Conservation (phyloP, 2,329 filamentous ascomycete species). For the Pseudogymnoascus sp. region DNA sequence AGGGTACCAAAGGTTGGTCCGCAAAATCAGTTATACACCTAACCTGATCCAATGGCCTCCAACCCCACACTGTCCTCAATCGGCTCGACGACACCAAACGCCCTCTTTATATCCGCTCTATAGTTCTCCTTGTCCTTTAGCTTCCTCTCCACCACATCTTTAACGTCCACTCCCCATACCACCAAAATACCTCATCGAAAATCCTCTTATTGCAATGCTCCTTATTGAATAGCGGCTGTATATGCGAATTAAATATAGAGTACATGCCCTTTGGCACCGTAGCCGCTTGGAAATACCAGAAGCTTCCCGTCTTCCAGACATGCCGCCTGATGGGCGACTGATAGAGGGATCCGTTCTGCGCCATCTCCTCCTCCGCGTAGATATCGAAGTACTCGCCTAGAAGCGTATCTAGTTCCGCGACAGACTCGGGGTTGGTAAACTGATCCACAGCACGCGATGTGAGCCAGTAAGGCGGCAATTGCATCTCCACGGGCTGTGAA, state of each 20-base stretch:
- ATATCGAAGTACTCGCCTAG: constrained; percentile 13
- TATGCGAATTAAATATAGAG: constrained; percentile 17
- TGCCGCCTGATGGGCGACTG: constrained; percentile 14
- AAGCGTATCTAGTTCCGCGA: constrained; percentile 6
- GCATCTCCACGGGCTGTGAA: constrained; percentile 23
- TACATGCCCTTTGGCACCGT: constrained; percentile 19
- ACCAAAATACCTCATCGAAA: constrained; percentile 12
- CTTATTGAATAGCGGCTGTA: constrained; percentile 19
- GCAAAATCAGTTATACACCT: constrained; percentile 15
- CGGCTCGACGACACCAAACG: neutral
- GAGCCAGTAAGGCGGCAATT: constrained; percentile 27
- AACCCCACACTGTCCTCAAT: constrained; percentile 6
- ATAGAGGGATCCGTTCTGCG: constrained; percentile 11
- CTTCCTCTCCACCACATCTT: constrained; percentile 10
- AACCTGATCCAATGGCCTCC: constrained; percentile 13
- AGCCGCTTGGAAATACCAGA: constrained; percentile 21
- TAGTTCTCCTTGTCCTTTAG: constrained; percentile 13
- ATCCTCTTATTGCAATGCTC: constrained; percentile 14
- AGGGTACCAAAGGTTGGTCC: constrained; percentile 13
- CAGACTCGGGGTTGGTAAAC: constrained; percentile 4
- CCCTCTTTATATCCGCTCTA: constrained; percentile 7
- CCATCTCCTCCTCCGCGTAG: constrained; percentile 14
- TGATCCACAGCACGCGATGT: constrained; percentile 14
- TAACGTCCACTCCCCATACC: constrained; percentile 11
- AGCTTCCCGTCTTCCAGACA: constrained; percentile 15